Base-by-base conservation (phyloP, 2,329 filamentous ascomycete species). In the Xylaria sp. region DNA sequence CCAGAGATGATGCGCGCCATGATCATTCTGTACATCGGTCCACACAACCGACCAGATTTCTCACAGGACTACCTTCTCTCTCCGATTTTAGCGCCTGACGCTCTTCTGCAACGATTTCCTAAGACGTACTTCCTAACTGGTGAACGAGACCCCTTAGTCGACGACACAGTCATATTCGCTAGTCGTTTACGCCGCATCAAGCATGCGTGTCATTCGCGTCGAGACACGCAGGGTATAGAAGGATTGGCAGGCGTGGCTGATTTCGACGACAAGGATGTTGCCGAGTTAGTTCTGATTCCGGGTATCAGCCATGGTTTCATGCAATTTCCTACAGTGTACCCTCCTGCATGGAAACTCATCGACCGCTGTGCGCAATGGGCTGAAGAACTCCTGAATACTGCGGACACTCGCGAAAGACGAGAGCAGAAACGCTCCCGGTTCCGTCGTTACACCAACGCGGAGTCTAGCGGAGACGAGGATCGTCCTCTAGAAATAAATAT, bases 1-100 rank as follows among this genome's bases (percentile, higher is more conserved):
- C 95, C 96, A 0, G 96, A 99, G 80, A 97, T 98, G 93, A 97
- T 98, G 92, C 92, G 96, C 38, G 93, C 94, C 71, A 98, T 99
- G 94, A 97, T 99, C 72, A 97, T 99, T 72, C 85, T 99, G 4
- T 99, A 99, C 79, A 92, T 99, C 64, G 96, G 96, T 0, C 94
- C 94, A 0, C 92, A 97, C 78, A 93, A 96, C 79, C 91, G 94
- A 0, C 96, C 96, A 0, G 94, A 98, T 78, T 98, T 99, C 79
- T 89, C 89, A 33, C 93, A 92, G 6, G 95, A 99, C 79, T 97
- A 94, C 78, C 87, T 97, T 0, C 88, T 99, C 2, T 97, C 93
- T 0, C 96, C 96, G 0, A 90, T 97, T 0, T 87, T 97, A 0
- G 94, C 96, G 0, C 96, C 96, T 0, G 95, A 97, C 73, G 85